phyloP scores from a whole-genome alignment of 495 filamentous ascomycete genomes.

The Penicillium daleae region DNA sequence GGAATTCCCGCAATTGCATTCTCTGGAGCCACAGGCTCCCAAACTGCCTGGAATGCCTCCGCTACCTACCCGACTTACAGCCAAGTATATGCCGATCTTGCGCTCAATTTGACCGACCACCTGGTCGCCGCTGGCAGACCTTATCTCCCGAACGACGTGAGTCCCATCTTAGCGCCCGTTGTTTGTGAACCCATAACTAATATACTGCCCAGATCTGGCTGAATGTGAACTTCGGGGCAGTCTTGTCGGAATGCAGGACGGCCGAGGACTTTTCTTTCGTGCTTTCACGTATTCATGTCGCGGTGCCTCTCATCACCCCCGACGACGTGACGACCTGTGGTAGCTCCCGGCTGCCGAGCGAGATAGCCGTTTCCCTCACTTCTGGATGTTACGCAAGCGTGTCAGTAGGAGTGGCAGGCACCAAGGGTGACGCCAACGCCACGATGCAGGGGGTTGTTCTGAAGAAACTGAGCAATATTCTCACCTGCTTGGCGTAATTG shows the following conservation, averaged over 20 bases:
- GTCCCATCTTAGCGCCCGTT: not conserved
- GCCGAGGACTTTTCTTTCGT: slow-evolving; percentile 61
- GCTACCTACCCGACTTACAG: slow-evolving; percentile 51
- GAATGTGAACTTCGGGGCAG: slow-evolving; percentile 67
- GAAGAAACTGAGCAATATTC: slow-evolving; percentile 54
- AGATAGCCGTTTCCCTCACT: slow-evolving; percentile 49
- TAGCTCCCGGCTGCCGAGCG: slow-evolving; percentile 57
- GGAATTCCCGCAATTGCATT: slow-evolving; percentile 69
- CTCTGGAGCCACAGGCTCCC: slow-evolving; percentile 53
- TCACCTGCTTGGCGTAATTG: slow-evolving; percentile 51
- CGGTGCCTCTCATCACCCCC: slow-evolving; percentile 49
- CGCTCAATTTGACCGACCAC: slow-evolving; percentile 57
- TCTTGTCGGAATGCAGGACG: slow-evolving; percentile 48
- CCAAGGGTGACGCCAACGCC: slow-evolving; percentile 60
- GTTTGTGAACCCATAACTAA: not conserved
- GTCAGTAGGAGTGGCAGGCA: slow-evolving; percentile 61
- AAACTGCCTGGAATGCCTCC: slow-evolving; percentile 54
- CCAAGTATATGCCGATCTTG: slow-evolving; percentile 62
- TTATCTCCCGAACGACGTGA: slow-evolving; percentile 55
- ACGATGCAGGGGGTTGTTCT: slow-evolving; percentile 59
- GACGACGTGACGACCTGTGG: slow-evolving; percentile 62
- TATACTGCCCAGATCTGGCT: slow-evolving; percentile 47
- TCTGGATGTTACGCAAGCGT: slow-evolving; percentile 63
- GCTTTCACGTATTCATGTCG: slow-evolving; percentile 59
- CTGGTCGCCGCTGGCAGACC: slow-evolving; percentile 59